These are phyloP conservation scores for Abrus pulchellus DNA, from an alignment of 306 rosid species.

Conservation along the genomic window DNA sequence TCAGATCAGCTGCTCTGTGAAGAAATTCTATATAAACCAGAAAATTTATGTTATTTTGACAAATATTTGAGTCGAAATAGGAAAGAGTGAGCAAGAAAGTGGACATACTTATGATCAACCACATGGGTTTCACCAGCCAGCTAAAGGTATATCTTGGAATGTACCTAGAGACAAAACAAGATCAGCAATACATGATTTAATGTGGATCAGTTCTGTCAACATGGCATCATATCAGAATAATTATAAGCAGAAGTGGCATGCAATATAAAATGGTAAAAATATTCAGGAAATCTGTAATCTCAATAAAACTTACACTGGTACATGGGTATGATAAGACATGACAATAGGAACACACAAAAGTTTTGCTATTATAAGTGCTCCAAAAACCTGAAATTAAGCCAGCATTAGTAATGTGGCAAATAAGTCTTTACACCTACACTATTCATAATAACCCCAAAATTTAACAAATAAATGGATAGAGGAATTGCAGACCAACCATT, in stretches of 20 bases:
- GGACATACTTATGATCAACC: conserved; percentile 89
- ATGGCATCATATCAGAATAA: conserved; percentile 32
- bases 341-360: conserved; percentile 88
- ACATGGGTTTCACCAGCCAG: conserved; percentile 99
- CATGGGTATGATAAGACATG: conserved; percentile 98
- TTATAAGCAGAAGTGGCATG: not conserved
- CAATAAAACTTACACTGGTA: conserved; percentile 83
- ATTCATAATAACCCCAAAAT: not conserved
- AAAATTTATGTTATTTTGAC: conserved; percentile 35
- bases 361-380: conserved; percentile 92
- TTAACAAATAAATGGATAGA: conserved; percentile 1
- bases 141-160: conserved; percentile 98
- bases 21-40: conserved; percentile 75
- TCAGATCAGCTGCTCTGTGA: conserved; percentile 96
- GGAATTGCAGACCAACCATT: conserved; percentile 69
- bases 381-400: conserved; percentile 78
- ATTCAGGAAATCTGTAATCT: conserved; percentile 41
- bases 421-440: conserved; percentile 7
- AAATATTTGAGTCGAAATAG: conserved; percentile 23
- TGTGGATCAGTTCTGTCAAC: conserved; percentile 24
- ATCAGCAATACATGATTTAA: conserved; percentile 39
- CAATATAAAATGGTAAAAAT: not conserved
- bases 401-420: conserved; percentile 36
- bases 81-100: conserved; percentile 32
- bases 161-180: conserved; percentile 65